phyloP scores from a whole-genome alignment of 2,329 filamentous ascomycete genomes.

The Teratosphaeria zuluensis region DNA sequence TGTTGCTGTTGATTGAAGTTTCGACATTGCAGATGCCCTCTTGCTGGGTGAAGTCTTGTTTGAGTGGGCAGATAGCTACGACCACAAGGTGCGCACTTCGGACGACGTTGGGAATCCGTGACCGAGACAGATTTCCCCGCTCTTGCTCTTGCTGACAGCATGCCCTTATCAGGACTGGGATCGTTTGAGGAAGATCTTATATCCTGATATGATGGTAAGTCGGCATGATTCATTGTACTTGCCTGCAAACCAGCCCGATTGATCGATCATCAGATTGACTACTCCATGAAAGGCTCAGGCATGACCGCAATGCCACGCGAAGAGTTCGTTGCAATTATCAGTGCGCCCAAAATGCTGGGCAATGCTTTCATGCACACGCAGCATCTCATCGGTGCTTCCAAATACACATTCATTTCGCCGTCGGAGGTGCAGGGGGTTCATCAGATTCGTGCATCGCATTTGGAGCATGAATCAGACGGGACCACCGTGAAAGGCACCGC shows the following conservation, averaged over 20 bases:
- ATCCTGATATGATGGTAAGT: neutral
- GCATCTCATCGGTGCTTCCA: neutral
- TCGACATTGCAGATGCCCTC: neutral
- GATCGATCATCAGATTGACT: neutral
- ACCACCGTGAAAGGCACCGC: neutral
- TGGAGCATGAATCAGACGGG: neutral
- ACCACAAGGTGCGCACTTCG: neutral
- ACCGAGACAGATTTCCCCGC: neutral
- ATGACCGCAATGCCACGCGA: neutral
- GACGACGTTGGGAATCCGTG: neutral
- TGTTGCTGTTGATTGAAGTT: neutral
- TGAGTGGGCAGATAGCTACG: neutral
- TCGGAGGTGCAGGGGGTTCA: neutral
- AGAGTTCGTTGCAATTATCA: neutral
- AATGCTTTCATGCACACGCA: neutral
- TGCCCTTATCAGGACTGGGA: neutral
- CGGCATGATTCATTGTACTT: neutral
- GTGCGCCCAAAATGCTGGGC: neutral
- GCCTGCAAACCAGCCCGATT: neutral
- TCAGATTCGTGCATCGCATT: neutral
- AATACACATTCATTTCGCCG: neutral
- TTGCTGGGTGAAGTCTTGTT: neutral
- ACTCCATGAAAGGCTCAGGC: neutral
- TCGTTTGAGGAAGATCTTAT: neutral
- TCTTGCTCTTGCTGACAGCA: neutral